phyloP scores from a whole-genome alignment of 495 filamentous ascomycete genomes.

The Penicillium canescens region DNA sequence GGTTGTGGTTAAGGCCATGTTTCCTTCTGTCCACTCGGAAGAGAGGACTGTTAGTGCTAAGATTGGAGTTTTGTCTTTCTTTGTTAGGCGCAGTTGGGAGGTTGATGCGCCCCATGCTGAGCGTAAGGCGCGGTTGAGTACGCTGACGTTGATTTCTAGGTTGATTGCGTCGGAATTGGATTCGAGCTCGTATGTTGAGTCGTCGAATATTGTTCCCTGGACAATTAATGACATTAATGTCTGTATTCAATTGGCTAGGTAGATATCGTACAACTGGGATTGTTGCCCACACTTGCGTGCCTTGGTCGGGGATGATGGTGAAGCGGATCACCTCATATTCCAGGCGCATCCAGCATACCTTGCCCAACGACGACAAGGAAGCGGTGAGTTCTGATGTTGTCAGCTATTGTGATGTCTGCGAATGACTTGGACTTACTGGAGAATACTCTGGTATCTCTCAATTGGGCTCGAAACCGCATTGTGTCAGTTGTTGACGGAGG shows the following conservation, averaged over 20 bases:
- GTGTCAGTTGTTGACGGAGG: constrained; percentile 14
- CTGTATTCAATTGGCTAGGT: background rate
- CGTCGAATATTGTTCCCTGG: constrained; percentile 83
- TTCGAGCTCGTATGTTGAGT: constrained; percentile 71
- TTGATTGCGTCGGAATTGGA: constrained; percentile 84
- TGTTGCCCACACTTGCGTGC: constrained; percentile 90
- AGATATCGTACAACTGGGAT: constrained; percentile 55
- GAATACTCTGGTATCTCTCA: constrained; percentile 81
- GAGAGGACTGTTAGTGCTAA: constrained; percentile 83
- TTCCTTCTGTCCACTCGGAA: constrained; percentile 38
- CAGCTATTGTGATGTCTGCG: background rate
- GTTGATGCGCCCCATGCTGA: constrained; percentile 75
- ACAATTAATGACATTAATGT: constrained; percentile 3
- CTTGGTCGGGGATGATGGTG: constrained; percentile 90
- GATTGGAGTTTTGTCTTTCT: constrained; percentile 82
- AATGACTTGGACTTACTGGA: constrained; percentile 58
- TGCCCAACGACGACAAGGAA: constrained; percentile 83
- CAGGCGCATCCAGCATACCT: constrained; percentile 91
- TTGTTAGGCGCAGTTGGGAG: constrained; percentile 84
- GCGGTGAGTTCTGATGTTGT: constrained; percentile 69
- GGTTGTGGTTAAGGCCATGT: constrained; percentile 48
- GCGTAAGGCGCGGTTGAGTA: constrained; percentile 81
- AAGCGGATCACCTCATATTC: constrained; percentile 85
- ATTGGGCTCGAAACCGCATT: constrained; percentile 81
- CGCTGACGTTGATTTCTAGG: constrained; percentile 82